Evolutionary conservation across 805 yeast genomes (phyloP), one percentile per base, ranked within the genome.

Genomic region (Diddensiella santjacobensis): DNA sequence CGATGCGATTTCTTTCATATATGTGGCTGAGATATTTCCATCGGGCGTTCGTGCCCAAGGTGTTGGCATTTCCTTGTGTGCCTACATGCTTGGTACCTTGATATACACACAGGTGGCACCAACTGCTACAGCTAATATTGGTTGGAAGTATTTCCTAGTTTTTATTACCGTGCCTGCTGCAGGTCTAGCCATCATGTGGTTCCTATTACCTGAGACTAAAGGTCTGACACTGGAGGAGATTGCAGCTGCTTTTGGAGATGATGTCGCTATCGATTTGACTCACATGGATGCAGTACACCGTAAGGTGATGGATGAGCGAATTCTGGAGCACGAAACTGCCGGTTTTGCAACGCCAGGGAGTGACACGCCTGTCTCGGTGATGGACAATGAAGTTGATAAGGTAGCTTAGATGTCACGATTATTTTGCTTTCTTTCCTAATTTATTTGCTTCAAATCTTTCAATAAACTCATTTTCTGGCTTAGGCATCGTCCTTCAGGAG

Each of bases 171-270:
- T 65, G 63, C 60, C 61, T 47, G 17, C 58, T 10, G 47, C 56
- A 24, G 43, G 72, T 59, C 63, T 63, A 39, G 31, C 11, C 20
- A 23, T 30, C 26, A 20, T 26, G 39, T 31, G 48, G n/a, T 52
- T 47, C 44, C 43, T 52, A 17, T 31, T 78, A 47, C 84, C 84
- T 10, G 84, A 79, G 60, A 73, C 81, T 30, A 70, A 71, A 53
- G 73, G 72, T 42, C 70, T 79, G 62, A 75, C 83, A 0, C 76
- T 69, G 57, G 81, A 78, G 38, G 83, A 79, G 57, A 52, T 52
- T 23, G 45, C 43, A 19, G 43, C 30, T n/a, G 11, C 44, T 31
- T 51, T 44, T 19, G 44, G 43, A 5, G 43, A 40, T 23, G 43
- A 40, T 17, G 43, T 40, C 48, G 70, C 70, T 35, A 70, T 71